phyloP scores from a whole-genome alignment of 108 stramenopile species.

The Asterionellopsis glacialis region DNA sequence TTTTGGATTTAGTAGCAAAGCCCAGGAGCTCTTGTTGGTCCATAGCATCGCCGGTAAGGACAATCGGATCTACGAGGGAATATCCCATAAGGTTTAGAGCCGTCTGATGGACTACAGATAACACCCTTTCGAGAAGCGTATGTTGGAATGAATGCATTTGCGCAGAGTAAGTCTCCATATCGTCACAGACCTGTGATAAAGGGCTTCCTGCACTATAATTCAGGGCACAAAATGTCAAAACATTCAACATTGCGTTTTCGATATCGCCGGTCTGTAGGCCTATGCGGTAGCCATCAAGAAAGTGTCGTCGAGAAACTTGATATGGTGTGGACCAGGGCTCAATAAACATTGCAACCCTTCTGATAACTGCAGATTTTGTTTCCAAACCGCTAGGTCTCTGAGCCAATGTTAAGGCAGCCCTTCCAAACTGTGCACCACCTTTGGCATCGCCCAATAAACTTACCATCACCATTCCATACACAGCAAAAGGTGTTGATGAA shows the following conservation, averaged over 20 bases:
- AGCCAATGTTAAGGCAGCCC: constrained; percentile 2
- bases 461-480: neutral
- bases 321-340: constrained; percentile 12
- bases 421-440: constrained; percentile 1
- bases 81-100: constrained; percentile 17
- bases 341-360: neutral
- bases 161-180: constrained; percentile 4
- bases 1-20: neutral
- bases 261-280: constrained; percentile 22
- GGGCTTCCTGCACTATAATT: constrained; percentile 1
- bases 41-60: constrained; percentile 16
- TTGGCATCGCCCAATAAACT: neutral
- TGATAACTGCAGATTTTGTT: constrained; percentile 5
- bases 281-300: constrained; percentile 14
- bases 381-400: constrained; percentile 8
- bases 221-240: constrained; percentile 6
- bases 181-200: constrained; percentile 2
- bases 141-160: constrained; percentile 10
- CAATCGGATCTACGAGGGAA: neutral
- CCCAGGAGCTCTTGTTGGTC: constrained; percentile 7
- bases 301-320: neutral
- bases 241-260: constrained; percentile 17
- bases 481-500: neutral
- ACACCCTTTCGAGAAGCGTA: neutral
- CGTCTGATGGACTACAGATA: constrained; percentile 4